A percentile compares a stretch with the other conserved stretches of the same genome.
Conservation (phyloP, 169 alveolate species). For the Theileria parva region DNA sequence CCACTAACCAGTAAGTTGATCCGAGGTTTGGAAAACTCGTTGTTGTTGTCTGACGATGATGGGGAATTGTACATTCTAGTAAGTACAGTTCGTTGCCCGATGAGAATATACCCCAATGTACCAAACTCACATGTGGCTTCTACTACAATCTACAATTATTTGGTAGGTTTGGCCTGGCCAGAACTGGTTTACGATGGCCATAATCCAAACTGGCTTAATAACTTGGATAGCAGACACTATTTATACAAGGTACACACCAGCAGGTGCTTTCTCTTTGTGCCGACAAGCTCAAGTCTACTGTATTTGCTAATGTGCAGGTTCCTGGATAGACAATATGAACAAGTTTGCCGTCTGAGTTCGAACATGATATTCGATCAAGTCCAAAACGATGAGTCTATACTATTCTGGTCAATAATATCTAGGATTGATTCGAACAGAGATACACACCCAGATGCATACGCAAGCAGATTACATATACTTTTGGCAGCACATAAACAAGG, state of each 20-base stretch:
- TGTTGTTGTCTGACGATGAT: slow-evolving; percentile 58
- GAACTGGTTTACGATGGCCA: slow-evolving; percentile 62
- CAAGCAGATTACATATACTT: slow-evolving; percentile 61
- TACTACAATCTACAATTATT: slow-evolving; percentile 17
- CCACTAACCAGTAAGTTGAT: slow-evolving; percentile 61
- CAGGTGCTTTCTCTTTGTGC: slow-evolving; percentile 59
- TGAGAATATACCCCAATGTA: slow-evolving; percentile 55
- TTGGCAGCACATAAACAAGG: slow-evolving; percentile 65
- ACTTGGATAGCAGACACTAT: slow-evolving; percentile 64
- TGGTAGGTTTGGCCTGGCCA: slow-evolving; percentile 65
- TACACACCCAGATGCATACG: slow-evolving; percentile 64
- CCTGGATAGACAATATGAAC: slow-evolving; percentile 66
- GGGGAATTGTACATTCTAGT: slow-evolving; percentile 59
- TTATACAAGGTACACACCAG: slow-evolving; percentile 64
- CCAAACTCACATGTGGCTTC: slow-evolving; percentile 23
- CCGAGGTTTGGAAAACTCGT: slow-evolving; percentile 62
- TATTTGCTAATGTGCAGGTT: slow-evolving; percentile 61
- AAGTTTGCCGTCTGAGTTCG: slow-evolving; percentile 61
- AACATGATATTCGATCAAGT: slow-evolving; percentile 47
- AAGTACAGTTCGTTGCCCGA: slow-evolving; percentile 56
- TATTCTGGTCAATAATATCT: slow-evolving; percentile 57
- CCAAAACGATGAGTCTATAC: slow-evolving; percentile 52
- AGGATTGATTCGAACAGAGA: slow-evolving; percentile 46
- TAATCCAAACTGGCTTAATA: slow-evolving; percentile 52
- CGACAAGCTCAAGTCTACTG: slow-evolving; percentile 53